phyloP scores from a whole-genome alignment of 345 rosid genomes.

The Hypericum perforatum region DNA sequence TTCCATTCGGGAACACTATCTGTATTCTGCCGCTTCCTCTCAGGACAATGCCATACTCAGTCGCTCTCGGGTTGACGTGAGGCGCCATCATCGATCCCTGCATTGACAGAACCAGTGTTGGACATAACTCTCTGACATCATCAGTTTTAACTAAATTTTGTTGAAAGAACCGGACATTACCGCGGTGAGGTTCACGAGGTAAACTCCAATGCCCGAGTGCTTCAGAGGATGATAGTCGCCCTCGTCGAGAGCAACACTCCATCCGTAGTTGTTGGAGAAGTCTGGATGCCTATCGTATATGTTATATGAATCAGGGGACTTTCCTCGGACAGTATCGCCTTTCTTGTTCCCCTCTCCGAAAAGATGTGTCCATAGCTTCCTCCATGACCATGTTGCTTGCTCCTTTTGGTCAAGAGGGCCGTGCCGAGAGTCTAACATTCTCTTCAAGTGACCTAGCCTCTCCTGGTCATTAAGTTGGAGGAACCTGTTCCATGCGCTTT shows the following conservation, averaged over 20 bases:
- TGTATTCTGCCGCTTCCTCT: conserved; percentile 62
- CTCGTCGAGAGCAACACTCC: conserved; percentile 60
- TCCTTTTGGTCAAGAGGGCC: conserved; percentile 14
- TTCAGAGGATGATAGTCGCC: conserved; percentile 46
- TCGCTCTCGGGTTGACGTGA: conserved; percentile 71
- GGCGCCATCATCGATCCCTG: conserved; percentile 99
- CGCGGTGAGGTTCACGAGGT: conserved; percentile 72
- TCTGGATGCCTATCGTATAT: conserved; percentile 37
- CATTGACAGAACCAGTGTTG: neutral
- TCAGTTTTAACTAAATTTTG: too few relatives aligned
- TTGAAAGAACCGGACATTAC: conserved; percentile 20
- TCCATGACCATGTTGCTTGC: conserved; percentile 43
- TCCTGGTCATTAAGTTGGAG: conserved; percentile 36
- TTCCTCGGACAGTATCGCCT: conserved; percentile 13
- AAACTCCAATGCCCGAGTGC: conserved; percentile 59
- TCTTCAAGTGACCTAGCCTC: conserved; percentile 44
- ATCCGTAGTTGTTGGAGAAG: conserved; percentile 63
- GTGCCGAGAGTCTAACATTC: conserved; percentile 28
- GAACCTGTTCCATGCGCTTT: conserved; percentile 43
- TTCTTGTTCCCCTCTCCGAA: conserved; percentile 15
- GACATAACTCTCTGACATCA: neutral
- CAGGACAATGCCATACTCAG: conserved; percentile 70
- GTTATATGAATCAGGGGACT: conserved; percentile 54
- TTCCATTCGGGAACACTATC: conserved; percentile 70
- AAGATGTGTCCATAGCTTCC: conserved; percentile 31